Evolutionary conservation across 1,284 basidiomycete species (phyloP), one percentile per base, ranked within the genome.

Genomic region (Pseudozyma thailandica): DNA sequence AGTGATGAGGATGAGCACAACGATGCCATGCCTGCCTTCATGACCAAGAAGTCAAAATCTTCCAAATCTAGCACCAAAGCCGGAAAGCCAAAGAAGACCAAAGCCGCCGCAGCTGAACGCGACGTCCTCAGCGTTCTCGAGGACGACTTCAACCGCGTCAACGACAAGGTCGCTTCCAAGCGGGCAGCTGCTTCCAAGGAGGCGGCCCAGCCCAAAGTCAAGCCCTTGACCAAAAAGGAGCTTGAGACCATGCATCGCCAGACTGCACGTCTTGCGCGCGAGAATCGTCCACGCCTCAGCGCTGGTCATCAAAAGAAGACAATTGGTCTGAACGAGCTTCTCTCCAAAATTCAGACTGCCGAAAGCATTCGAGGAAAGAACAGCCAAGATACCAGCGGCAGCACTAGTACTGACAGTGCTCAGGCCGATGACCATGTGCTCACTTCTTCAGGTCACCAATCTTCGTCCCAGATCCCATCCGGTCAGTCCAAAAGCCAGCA

Each of bases 141-240:
- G 31, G 60, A 48, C 27, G 60, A 55, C 35, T 57, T 50, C 30
- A 54, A 53, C 20, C 49, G 33, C 10, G 46, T 44, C 35, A 61
- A 69, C 30, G 41, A 45, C 20, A 70, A 59, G n/a, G 51, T 26
- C 9, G 55, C 60, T 8, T 50, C 55, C 26, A 63, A 64, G 23
- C 59, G 59, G 6, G 43, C 54, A n/a, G 43, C 43, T 41, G 21
- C 46, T 18, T 6, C 47, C n/a, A 57, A 57, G 48, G 56, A 70
- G 12, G 57, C 64, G 26, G 30, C 21, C 5, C 66, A 44, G 30
- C 57, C 61, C 38, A 64, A 64, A 26, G 46, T 64, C 49, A 65
- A 72, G 52, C 75, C 75, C 6, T 70, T 79, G 15, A 69, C 48
- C 52, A 75, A 75, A 30, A 77, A 79, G 50, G 77, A 79, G 33